phyloP scores from a whole-genome alignment of 2,329 filamentous ascomycete species.

The Alternaria sp. region DNA sequence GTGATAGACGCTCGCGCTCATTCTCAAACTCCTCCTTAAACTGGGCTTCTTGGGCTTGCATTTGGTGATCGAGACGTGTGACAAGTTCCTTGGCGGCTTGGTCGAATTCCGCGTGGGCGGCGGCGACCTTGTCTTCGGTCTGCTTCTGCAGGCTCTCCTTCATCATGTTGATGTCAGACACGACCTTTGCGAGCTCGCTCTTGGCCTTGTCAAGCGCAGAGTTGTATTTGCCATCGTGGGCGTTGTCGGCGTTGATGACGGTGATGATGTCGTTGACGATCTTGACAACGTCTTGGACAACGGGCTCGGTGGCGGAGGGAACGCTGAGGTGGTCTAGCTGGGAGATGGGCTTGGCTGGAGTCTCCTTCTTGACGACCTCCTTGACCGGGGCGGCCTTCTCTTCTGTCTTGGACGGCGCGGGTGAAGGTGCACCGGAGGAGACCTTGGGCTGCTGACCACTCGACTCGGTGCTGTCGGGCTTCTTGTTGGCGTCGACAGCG shows the following conservation, averaged over 20 bases:
- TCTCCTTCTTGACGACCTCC: conserved; percentile 32
- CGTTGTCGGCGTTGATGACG: conserved; percentile 86
- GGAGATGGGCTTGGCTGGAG: conserved; percentile 46
- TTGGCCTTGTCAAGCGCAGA: conserved; percentile 86
- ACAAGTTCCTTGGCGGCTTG: conserved; percentile 87
- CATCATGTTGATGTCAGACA: conserved; percentile 77
- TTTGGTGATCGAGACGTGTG: conserved; percentile 82
- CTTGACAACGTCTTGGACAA: conserved; percentile 92
- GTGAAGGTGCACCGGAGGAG: conserved; percentile 22
- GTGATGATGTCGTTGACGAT: conserved; percentile 96
- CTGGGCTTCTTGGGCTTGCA: conserved; percentile 79
- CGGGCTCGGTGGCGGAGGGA: conserved; percentile 78
- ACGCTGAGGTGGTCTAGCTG: conserved; percentile 82
- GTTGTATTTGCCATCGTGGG: conserved; percentile 75
- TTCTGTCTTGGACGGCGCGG: neutral
- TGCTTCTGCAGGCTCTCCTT: conserved; percentile 73
- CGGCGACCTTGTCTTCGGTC: conserved; percentile 77
- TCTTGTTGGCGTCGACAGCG: conserved; percentile 61
- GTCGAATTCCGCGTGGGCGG: conserved; percentile 81
- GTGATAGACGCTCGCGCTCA: conserved; percentile 81
- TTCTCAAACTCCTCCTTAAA: conserved; percentile 89
- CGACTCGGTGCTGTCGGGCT: conserved; percentile 14
- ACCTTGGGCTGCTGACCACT: conserved; percentile 34
- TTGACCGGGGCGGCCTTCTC: conserved; percentile 32
- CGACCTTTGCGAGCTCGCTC: conserved; percentile 78